A percentile compares a stretch with the other conserved stretches of the same genome.
Conservation (phyloP, 2,329 filamentous ascomycete species). For the Neocucurbitaria cava region DNA sequence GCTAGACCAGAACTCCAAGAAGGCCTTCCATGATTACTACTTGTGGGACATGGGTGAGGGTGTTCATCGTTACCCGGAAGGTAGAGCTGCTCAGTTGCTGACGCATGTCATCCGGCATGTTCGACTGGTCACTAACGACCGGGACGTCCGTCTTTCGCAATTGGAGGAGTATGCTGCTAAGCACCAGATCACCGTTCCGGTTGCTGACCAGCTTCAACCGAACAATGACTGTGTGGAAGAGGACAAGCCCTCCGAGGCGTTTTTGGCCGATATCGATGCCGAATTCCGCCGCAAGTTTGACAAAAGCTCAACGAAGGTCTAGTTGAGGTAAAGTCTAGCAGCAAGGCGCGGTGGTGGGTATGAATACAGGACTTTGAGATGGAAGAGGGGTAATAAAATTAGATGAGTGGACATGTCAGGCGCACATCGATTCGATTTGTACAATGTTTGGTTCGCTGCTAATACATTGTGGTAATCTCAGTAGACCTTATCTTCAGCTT, state of each 20-base stretch:
- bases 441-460: too few species aligned
- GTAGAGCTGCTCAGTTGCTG: background rate
- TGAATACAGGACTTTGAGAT: too few species aligned
- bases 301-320: too few species aligned
- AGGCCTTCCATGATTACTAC: background rate
- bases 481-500: too few species aligned
- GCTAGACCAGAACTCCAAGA: background rate
- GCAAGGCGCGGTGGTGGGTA: too few species aligned
- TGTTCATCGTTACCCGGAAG: background rate
- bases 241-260: background rate
- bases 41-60: background rate
- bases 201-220: background rate
- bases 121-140: background rate
- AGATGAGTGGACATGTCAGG: too few species aligned
- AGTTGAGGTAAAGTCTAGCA: too few species aligned
- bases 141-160: background rate
- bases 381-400: too few species aligned
- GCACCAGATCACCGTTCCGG: conserved; percentile 1
- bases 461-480: too few species aligned
- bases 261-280: background rate
- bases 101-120: background rate
- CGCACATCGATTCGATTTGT: too few species aligned
- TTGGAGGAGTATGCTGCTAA: background rate
- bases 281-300: too few species aligned
- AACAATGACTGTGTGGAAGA: background rate